Evolutionary conservation across 2,329 filamentous ascomycete species (phyloP).

Genomic region (Monilinia fructigena): DNA sequence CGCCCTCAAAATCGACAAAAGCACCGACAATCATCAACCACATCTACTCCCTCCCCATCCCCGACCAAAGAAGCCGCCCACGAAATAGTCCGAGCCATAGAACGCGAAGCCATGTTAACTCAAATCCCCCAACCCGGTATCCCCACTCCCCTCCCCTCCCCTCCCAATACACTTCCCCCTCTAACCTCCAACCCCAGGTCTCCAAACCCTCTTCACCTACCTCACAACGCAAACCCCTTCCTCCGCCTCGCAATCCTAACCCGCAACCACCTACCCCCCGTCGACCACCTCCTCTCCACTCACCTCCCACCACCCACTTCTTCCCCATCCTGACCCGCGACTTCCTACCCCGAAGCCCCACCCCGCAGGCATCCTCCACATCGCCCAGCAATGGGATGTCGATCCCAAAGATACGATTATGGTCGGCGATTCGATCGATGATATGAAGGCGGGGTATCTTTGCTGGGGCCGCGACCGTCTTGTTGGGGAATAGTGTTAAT

Average conservation of each 20-base stretch:
- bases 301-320: conserved; percentile 70
- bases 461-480: conserved; percentile 86
- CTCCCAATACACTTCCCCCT: conserved; percentile 72
- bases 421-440: conserved; percentile 77
- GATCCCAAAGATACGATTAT: conserved; percentile 37
- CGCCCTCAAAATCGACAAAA: conserved; percentile 69
- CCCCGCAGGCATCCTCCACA: conserved; percentile 84
- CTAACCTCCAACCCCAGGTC: conserved; percentile 62
- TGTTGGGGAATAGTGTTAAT: conserved; percentile 84
- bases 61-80: conserved; percentile 64
- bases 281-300: conserved; percentile 69
- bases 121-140: conserved; percentile 85
- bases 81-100: conserved; percentile 73
- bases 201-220: conserved; percentile 76
- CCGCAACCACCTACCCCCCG: conserved; percentile 84
- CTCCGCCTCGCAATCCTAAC: conserved; percentile 87
- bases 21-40: conserved; percentile 88
- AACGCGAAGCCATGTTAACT: conserved; percentile 73
- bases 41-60: conserved; percentile 69
- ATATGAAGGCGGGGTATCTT: conserved; percentile 82
- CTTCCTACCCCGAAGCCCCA: conserved; percentile 82
- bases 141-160: conserved; percentile 53
- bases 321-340: conserved; percentile 80
- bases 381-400: conserved; percentile 70
- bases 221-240: conserved; percentile 56